Evolutionary conservation across 2,329 filamentous ascomycete genomes (phyloP).

Genomic region (Phoma sp.): DNA sequence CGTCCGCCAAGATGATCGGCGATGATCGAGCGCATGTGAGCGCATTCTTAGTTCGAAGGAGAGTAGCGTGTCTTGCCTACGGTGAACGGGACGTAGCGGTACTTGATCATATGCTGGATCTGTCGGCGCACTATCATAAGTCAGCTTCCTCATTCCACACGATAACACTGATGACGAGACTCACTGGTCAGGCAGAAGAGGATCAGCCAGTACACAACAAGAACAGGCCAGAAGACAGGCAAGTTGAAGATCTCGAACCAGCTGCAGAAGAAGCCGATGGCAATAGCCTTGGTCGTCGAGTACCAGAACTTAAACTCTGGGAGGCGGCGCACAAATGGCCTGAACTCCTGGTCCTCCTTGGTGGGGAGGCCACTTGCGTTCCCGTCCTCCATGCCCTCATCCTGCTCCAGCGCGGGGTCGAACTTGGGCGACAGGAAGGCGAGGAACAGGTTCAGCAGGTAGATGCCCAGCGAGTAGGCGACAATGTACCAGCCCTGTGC

Average conservation of each 20-base stretch:
- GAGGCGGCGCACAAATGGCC: constrained; percentile 92
- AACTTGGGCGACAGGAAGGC: constrained; percentile 98
- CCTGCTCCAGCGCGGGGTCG: constrained; percentile 92
- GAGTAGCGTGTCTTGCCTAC: constrained; percentile 72
- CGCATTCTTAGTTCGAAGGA: constrained; percentile 30
- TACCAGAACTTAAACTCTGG: constrained; percentile 99
- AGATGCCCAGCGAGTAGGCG: constrained; percentile 96
- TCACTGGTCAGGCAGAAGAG: constrained; percentile 92
- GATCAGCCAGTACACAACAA: constrained; percentile 99
- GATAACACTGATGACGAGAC: constrained; percentile 46
- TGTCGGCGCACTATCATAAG: constrained; percentile 82
- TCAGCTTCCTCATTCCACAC: constrained; percentile 2
- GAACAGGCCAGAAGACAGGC: constrained; percentile 97
- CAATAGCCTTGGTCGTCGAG: constrained; percentile 84
- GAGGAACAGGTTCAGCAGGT: constrained; percentile 98
- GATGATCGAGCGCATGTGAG: constrained; percentile 4
- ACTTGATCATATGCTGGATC: constrained; percentile 99
- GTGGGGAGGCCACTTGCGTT: constrained; percentile 79
- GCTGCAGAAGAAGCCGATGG: constrained; percentile 82
- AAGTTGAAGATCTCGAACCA: constrained; percentile 96
- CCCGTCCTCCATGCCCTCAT: constrained; percentile 96
- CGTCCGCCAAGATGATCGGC: constrained; percentile 10
- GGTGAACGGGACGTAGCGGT: constrained; percentile 94
- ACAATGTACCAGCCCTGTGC: constrained; percentile 99
- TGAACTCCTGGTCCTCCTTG: constrained; percentile 96